Evolutionary conservation across 73 alveolate genomes (phyloP), one percentile per base, ranked within the genome.

Genomic region (Paramecium bursaria): DNA sequence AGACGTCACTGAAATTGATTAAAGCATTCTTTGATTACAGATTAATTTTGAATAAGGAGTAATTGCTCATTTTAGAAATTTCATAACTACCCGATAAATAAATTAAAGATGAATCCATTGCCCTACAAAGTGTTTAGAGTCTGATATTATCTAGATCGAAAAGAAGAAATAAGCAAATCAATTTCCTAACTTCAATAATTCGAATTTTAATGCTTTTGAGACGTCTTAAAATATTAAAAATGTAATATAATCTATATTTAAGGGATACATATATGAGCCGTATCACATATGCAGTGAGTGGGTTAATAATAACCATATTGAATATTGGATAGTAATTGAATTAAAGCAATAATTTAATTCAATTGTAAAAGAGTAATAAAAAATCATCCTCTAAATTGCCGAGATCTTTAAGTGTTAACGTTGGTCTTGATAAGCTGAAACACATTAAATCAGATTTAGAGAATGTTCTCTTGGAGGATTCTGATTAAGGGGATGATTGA

Each of bases 401-500:
- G 27, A 67, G 82, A 67, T 53, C 10, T 1, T 39, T 21, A 21
- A 25, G 50, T 5, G 33, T 39, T 26, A 17, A 39, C 22, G 46
- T 35, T 31, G 17, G 7, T n/a, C 33, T 39, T 39, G 46, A 67
- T 35, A 5, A 67, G 21, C 27, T 67, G 10, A 67, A 67, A 46
- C 33, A 67, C 33, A 47, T 67, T 4, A 67, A 39, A 42, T 67
- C 82, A 33, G 82, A 67, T 9, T 47, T 67, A 31, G 82, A 67
- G 2, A 67, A 47, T 25, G 82, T 42, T 10, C n/a, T 67, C 13
- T 42, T 42, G 21, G 82, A 67, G 6, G 82, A 67, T 10, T 67
- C 82, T 10, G 82, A 67, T 11, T 25, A 67, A 39, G 82, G 44
- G 33, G 82, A 44, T 21, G 82, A 67, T 35, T 67, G 82, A 67